A percentile compares a stretch with the other conserved stretches of the same genome.
phyloP scores from a whole-genome alignment of 805 yeast genomes.

The Starmerella khaoyaiensis region DNA sequence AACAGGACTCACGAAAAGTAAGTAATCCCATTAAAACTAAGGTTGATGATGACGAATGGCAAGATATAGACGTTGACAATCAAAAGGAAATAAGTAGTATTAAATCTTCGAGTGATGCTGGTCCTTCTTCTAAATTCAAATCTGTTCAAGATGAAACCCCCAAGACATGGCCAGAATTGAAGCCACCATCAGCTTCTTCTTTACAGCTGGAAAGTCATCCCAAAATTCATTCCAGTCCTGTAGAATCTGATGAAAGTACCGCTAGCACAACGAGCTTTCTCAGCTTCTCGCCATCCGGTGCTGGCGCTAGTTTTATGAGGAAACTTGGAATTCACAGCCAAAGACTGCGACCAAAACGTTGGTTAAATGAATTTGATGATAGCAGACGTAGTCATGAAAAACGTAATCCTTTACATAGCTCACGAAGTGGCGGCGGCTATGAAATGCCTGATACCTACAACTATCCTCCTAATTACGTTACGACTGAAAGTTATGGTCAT shows the following conservation, averaged over 20 bases:
- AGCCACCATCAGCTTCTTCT: background rate
- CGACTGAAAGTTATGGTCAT: no score
- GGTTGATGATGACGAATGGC: constrained; percentile 19
- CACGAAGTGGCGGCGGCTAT: constrained; percentile 4
- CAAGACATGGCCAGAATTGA: background rate
- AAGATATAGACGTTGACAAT: constrained; percentile 12
- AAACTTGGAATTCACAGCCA: constrained; percentile 5
- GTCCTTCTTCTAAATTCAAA: background rate
- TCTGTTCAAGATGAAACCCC: background rate
- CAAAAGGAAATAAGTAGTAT: background rate
- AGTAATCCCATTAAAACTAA: constrained; percentile 10
- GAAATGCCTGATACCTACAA: background rate
- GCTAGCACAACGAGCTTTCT: constrained; percentile 10
- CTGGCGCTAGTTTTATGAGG: constrained; percentile 8
- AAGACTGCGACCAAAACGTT: constrained; percentile 1
- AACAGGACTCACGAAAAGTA: constrained; percentile 12
- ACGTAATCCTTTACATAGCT: no score
- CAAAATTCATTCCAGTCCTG: background rate
- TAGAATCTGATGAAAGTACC: constrained; percentile 5
- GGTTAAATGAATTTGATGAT: no score
- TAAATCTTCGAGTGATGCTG: background rate
- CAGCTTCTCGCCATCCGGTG: constrained; percentile 13
- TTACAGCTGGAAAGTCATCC: background rate
- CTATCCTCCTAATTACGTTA: background rate
- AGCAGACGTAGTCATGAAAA: no score